Conservation (phyloP, 2,329 filamentous ascomycete genomes). For the Exophiala bonariae region DNA sequence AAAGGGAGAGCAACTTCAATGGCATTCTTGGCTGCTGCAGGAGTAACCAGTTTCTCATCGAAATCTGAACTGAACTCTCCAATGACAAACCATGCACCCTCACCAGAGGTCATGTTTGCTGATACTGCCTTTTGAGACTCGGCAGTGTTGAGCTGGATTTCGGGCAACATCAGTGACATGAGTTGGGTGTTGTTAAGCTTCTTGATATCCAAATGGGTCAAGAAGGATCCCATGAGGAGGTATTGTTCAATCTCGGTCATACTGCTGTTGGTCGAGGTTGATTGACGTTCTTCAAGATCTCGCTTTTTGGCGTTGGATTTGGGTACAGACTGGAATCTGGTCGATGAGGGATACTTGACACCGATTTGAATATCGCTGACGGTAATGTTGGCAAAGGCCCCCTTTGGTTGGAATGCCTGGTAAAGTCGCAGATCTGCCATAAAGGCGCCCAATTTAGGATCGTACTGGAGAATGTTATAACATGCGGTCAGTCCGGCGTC, state of each 20-base stretch:
- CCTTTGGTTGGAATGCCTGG: conserved; percentile 61
- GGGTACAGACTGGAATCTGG: conserved; percentile 25
- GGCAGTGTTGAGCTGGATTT: conserved; percentile 33
- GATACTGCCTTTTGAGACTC: conserved; percentile 23
- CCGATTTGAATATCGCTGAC: conserved; percentile 32
- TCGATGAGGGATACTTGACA: conserved; percentile 28
- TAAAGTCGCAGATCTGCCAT: conserved; percentile 76
- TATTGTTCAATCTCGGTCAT: conserved; percentile 35
- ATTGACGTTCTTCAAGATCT: conserved; percentile 14
- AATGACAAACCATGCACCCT: conserved; percentile 38
- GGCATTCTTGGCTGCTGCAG: conserved; percentile 25
- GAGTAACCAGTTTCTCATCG: conserved; percentile 25
- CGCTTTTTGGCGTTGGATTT: conserved; percentile 16
- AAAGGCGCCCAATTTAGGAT: conserved; percentile 68
- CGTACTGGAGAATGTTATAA: conserved; percentile 75
- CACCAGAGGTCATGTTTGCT: conserved; percentile 33
- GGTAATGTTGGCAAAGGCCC: conserved; percentile 46
- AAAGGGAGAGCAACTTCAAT: conserved; percentile 31
- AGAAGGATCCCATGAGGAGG: conserved; percentile 34
- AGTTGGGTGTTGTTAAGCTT: conserved; percentile 33
- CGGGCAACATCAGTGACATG: conserved; percentile 35
- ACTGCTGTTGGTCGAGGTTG: conserved; percentile 7
- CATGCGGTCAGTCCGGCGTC: conserved; percentile 77
- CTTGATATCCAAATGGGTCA: conserved; percentile 27
- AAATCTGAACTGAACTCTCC: conserved; percentile 32